Evolutionary conservation across 164 flowering plant species (phyloP).

Genomic region (Santalum album): DNA sequence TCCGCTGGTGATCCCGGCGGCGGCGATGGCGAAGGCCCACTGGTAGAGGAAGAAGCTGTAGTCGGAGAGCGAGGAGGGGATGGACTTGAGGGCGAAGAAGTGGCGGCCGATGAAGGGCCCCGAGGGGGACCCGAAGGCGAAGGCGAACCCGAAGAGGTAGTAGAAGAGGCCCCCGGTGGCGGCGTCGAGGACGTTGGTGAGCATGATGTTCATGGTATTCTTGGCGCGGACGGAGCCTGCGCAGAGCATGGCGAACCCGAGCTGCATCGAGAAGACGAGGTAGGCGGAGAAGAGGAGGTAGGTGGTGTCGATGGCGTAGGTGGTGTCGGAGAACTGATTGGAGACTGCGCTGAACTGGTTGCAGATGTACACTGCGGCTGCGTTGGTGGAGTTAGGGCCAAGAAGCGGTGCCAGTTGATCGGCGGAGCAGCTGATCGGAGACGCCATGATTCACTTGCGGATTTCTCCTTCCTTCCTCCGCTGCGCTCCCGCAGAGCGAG

Average conservation of each 20-base stretch:
- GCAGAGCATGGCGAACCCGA: slow-evolving; percentile 52
- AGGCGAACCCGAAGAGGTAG: slow-evolving; percentile 50
- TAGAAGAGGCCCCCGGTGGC: slow-evolving; percentile 40
- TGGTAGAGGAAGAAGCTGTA: slow-evolving; percentile 53
- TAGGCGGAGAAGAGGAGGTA: slow-evolving; percentile 64
- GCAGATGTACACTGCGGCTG: slow-evolving; percentile 27
- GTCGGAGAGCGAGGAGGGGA: slow-evolving; percentile 31
- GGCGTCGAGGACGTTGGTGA: slow-evolving; percentile 43
- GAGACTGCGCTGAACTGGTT: slow-evolving; percentile 11
- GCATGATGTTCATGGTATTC: slow-evolving; percentile 48
- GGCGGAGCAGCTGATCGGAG: slow-evolving; percentile 19
- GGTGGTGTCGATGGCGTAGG: slow-evolving; percentile 38
- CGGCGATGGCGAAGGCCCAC: slow-evolving; percentile 84
- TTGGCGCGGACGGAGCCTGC: slow-evolving; percentile 53
- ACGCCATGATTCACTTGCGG: slow-evolving; percentile 24
- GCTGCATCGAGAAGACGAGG: slow-evolving; percentile 43
- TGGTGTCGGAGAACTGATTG: slow-evolving; percentile 12
- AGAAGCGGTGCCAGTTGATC: slow-evolving; percentile 22
- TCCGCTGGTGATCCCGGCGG: slow-evolving; percentile 79
- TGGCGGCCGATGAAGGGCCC: slow-evolving; percentile 38
- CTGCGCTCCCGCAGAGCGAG: no score
- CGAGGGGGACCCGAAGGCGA: slow-evolving; percentile 33
- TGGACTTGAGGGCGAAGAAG: slow-evolving; percentile 37
- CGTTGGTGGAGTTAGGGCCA: slow-evolving; percentile 22
- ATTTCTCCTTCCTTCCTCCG: no score